Evolutionary conservation across 257 asterid species (phyloP), one percentile per base, ranked within the genome.

Genomic region (Nicotiana otophora): DNA sequence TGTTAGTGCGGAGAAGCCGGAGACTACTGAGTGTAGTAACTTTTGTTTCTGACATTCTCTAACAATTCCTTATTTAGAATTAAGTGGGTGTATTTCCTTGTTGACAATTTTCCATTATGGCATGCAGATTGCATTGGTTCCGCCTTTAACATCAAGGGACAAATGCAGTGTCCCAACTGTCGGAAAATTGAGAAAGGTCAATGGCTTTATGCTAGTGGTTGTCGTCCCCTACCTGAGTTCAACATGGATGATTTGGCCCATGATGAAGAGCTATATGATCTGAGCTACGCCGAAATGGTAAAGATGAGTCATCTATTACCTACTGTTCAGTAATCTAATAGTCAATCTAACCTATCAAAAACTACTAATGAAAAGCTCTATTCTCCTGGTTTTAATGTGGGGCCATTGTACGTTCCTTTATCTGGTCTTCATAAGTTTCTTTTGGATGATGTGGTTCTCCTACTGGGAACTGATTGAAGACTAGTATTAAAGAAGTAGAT

Each of bases 111-210:
- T 17, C 5, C 60, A 23, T 72, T 46, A 31, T 74, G 61, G 62
- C 33, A 5, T 89, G 69, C 98, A 96, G 99, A 94, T 91, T 96
- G 99, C 93, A 96, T 96, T 78, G 99, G 99, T 82, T 96, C 99
- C 16, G 99, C 98, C 85, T 96, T 96, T 86, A 96, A 96, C 84
- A 74, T 85, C n/a, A 94, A 96, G 89, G 99, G 98, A 83, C 93
- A 95, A 81, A 96, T 96, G 99, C 98, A 94, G 90, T 96, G 99
- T 86, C 99, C 98, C 77, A 96, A 96, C 90, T 96, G 99, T 90
- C 96, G 99, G 39, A 91, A 96, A 88, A 89, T 90, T 86, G 99
- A 96, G 92, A 94, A 92, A 91, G 98, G 99, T 30, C 99, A 91
- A 84, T 96, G 99, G 99, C 92, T 94, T 63, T 96, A 89, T 90